phyloP scores from a whole-genome alignment of 768 basidiomycete genomes.

The Mycena pura region DNA sequence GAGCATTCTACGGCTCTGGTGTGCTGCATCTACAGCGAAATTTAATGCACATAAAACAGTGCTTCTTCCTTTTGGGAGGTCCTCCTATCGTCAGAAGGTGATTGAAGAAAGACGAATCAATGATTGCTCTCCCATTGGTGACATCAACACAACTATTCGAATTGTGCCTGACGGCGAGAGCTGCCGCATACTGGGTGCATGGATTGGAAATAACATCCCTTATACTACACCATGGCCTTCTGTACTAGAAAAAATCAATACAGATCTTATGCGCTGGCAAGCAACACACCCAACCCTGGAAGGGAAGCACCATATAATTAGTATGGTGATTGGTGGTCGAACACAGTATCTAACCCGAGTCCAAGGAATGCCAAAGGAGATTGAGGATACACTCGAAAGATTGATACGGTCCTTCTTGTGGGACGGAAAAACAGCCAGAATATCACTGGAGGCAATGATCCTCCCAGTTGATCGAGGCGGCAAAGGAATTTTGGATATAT shows the following conservation, averaged over 20 bases:
- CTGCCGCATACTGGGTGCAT: neutral
- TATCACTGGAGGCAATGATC: neutral
- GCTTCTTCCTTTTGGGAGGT: neutral
- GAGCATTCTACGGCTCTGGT: slow-evolving; percentile 44
- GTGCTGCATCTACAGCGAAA: slow-evolving; percentile 42
- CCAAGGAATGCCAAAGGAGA: no score
- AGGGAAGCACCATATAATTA: no score
- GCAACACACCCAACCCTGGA: no score
- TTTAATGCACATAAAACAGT: slow-evolving; percentile 48
- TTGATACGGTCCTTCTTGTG: no score
- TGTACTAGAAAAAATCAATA: no score
- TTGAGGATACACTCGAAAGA: no score
- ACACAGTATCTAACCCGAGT: no score
- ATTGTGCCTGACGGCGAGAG: neutral
- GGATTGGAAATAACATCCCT: neutral
- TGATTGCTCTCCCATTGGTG: neutral
- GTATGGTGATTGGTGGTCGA: no score
- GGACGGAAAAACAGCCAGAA: no score
- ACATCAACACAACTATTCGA: neutral
- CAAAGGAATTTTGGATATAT: neutral
- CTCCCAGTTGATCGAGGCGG: neutral
- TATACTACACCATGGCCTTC: no score
- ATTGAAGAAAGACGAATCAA: neutral
- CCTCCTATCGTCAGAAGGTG: neutral
- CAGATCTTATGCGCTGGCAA: no score